A percentile compares a stretch with the other conserved stretches of the same genome.
These are phyloP conservation scores for Globisporangium viniferum DNA, from an alignment of 352 stramenopile species.

Conservation along the genomic window DNA sequence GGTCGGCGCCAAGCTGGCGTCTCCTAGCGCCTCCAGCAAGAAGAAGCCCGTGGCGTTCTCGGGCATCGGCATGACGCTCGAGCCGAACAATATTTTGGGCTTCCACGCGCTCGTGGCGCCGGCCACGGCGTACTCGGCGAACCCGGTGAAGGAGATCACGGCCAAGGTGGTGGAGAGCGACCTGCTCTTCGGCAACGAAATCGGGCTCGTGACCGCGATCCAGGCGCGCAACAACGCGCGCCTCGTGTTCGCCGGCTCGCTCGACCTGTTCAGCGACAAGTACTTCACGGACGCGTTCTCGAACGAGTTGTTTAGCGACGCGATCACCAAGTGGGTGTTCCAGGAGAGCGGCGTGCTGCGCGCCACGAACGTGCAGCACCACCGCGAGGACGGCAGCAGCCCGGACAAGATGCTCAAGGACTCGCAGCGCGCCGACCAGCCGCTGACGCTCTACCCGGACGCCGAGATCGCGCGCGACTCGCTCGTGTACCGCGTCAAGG, in stretches of 20 bases:
- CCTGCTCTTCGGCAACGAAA: slow-evolving; percentile 68
- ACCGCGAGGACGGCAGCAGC: slow-evolving; percentile 71
- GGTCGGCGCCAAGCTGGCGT: slow-evolving; percentile 43
- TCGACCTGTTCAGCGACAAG: slow-evolving; percentile 88
- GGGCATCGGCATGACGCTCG: slow-evolving; percentile 79
- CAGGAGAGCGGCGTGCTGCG: slow-evolving; percentile 85
- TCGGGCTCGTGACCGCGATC: slow-evolving; percentile 80
- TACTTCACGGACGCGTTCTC: slow-evolving; percentile 70
- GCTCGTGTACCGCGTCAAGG: slow-evolving; percentile 92
- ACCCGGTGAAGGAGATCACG: slow-evolving; percentile 71
- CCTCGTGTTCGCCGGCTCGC: slow-evolving; percentile 82
- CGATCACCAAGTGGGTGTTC: slow-evolving; percentile 83
- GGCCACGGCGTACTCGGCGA: slow-evolving; percentile 78
- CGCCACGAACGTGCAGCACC: slow-evolving; percentile 85
- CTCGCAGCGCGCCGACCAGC: slow-evolving; percentile 80
- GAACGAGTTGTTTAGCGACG: slow-evolving; percentile 75
- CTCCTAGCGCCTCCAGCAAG: slow-evolving; percentile 26
- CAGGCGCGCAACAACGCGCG: slow-evolving; percentile 91
- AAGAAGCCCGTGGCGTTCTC: slow-evolving; percentile 78
- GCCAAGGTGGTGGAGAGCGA: slow-evolving; percentile 56
- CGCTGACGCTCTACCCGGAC: slow-evolving; percentile 89
- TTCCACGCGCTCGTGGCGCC: slow-evolving; percentile 81
- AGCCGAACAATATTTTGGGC: slow-evolving; percentile 79
- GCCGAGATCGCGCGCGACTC: slow-evolving; percentile 40
- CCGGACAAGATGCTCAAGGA: slow-evolving; percentile 90